Conservation (phyloP, 352 stramenopile genomes). For the Phytophthora melonis region DNA sequence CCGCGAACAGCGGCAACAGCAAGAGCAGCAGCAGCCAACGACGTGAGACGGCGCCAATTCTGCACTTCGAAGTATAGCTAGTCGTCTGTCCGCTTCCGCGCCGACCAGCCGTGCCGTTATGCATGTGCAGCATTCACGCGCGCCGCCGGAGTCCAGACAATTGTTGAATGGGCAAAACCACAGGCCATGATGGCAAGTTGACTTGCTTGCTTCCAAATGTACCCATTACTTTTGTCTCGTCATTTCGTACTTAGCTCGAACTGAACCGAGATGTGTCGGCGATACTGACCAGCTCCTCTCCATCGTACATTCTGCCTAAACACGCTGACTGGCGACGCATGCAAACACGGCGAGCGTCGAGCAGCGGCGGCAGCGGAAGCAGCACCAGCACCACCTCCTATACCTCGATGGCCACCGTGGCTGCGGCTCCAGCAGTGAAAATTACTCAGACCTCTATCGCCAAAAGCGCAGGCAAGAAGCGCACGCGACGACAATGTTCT, state of each 20-base stretch:
- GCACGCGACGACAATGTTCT: constrained; percentile 67
- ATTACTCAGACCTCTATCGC: background rate
- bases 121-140: background rate
- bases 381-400: background rate
- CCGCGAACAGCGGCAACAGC: constrained; percentile 5
- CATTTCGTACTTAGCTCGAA: constrained; percentile 37
- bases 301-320: constrained; percentile 17
- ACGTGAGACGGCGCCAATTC: background rate
- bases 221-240: constrained; percentile 5
- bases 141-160: constrained; percentile 4
- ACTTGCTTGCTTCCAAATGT: background rate
- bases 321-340: constrained; percentile 22
- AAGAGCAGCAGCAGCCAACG: background rate
- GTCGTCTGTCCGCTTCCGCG: background rate
- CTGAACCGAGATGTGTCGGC: constrained; percentile 11
- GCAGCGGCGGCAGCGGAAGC: background rate
- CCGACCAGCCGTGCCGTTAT: background rate
- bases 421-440: constrained; percentile 11
- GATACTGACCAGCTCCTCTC: constrained; percentile 13
- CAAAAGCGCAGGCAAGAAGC: constrained; percentile 29
- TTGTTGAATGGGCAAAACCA: constrained; percentile 31
- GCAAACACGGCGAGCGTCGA: constrained; percentile 28
- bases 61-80: background rate
- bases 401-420: constrained; percentile 8
- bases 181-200: background rate